Conservation (phyloP, 768 basidiomycete species). For the Suillus sp. region DNA sequence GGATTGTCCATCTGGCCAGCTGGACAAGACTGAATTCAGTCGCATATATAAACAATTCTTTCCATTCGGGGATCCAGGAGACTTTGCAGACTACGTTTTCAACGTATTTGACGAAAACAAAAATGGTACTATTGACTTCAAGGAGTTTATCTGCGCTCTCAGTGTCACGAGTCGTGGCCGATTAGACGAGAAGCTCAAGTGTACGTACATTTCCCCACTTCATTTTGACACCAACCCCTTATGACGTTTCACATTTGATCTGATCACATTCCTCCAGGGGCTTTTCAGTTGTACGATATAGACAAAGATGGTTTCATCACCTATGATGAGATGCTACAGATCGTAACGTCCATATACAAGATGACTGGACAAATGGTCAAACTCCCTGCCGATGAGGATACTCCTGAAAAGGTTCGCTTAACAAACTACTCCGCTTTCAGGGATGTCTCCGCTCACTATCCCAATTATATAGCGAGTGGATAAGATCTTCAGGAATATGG, state of each 20-base stretch:
- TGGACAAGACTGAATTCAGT: constrained; percentile 94
- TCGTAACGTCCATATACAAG: constrained; percentile 98
- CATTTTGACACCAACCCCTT: constrained; percentile 6
- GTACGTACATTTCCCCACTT: constrained; percentile 49
- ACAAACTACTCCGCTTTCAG: constrained; percentile 16
- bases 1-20: constrained; percentile 95
- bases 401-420: constrained; percentile 87
- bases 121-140: constrained; percentile 98
- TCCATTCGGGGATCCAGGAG: constrained; percentile 95
- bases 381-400: constrained; percentile 97
- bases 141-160: constrained; percentile 98
- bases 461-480: constrained; percentile 75
- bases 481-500: constrained; percentile 99
- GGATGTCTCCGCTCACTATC: constrained; percentile 13
- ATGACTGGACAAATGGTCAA: constrained; percentile 99
- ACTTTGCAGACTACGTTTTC: constrained; percentile 99
- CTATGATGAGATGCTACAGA: constrained; percentile 98
- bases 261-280: constrained; percentile 64
- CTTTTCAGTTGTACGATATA: constrained; percentile 98
- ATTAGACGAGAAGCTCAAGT: constrained; percentile 97
- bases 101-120: constrained; percentile 95
- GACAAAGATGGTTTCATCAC: constrained; percentile 98
- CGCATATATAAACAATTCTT: constrained; percentile 99
- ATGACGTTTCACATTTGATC: constrained; percentile 6
- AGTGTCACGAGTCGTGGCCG: constrained; percentile 92